Base-by-base conservation (phyloP, 1,284 basidiomycete species). In the Pholiota adiposa region DNA sequence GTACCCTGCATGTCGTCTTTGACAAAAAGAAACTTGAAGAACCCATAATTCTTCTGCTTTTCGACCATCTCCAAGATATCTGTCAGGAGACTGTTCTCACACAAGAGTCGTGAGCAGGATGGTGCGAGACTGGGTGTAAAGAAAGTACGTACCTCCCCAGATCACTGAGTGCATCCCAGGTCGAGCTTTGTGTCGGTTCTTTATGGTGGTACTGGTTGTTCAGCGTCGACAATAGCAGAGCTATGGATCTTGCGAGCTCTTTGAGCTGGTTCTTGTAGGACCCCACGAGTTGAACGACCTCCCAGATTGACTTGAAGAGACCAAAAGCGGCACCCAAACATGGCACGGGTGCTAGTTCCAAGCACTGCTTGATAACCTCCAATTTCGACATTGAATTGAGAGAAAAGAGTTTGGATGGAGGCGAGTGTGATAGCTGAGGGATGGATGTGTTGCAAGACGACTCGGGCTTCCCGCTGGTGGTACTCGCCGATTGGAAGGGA, bases 1-100 rank as follows among this genome's bases (percentile, higher is more conserved):
- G 46, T 23, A 8, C 14, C 12, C 34, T 52, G 25, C 23, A 29
- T 55, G 12, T 63, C 53, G 5, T 60, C 38, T 19, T 63, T 54
- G 9, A 21, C 16, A 19, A 56, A 60, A 29, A 63, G 53, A 11
- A 49, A 16, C 51, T 60, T 60, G 33, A 63, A 40, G 23, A 60
- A 51, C 16, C 58, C 48, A 19, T 36, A 50, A 16, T 27, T 25
- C 18, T 18, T 23, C 31, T 51, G 58, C n/a, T 23, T 40, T 18
- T 21, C 16, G 8, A 60, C 54, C 33, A 60, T 51, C 0, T 23
- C 21, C 19, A 25, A 6, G 40, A 60, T 40, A n/a, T 60, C 61
- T 3, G 36, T 21, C 4, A 62, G 53, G 2, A 62, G 36, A 16
- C 60, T 62, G 31, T 5, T 16, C 16, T 3, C 8, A 2, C n/a